Conservation (phyloP, 106 monocot genomes). For the Platanthera zijinensis region DNA sequence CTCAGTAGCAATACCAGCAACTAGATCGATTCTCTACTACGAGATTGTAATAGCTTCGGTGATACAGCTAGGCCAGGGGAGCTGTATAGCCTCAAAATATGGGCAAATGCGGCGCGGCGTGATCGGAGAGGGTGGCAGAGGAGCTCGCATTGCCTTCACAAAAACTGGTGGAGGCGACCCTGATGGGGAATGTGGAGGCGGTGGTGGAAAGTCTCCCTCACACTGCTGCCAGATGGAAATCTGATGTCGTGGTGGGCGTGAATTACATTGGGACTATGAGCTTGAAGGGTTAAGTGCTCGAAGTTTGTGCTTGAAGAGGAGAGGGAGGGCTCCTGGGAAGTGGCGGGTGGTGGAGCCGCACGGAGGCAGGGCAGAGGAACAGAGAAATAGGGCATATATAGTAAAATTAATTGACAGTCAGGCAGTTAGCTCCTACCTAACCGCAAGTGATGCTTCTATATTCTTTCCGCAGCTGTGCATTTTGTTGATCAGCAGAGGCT, state of each 20-base stretch:
- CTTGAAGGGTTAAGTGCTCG: conserved; percentile 26
- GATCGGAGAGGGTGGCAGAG: background rate
- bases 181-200: conserved; percentile 25
- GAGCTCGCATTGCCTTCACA: conserved; percentile 25
- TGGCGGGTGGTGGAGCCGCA: too few species aligned
- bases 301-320: conserved; percentile 34
- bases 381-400: too few species aligned
- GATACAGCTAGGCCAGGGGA: conserved; percentile 2
- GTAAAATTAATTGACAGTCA: too few species aligned
- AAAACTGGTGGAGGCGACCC: conserved; percentile 37
- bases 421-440: too few species aligned
- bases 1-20: background rate
- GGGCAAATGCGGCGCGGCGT: background rate
- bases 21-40: background rate
- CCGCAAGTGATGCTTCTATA: too few species aligned
- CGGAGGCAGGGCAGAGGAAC: too few species aligned
- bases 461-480: too few species aligned
- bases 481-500: too few species aligned
- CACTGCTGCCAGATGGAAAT: background rate
- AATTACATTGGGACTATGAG: conserved; percentile 33
- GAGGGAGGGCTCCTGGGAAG: background rate
- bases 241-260: conserved; percentile 17
- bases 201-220: conserved; percentile 19
- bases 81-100: background rate
- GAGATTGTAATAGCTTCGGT: background rate